These are phyloP conservation scores for Cyclocybe cylindracea DNA, from an alignment of 768 basidiomycete genomes.

Conservation along the genomic window DNA sequence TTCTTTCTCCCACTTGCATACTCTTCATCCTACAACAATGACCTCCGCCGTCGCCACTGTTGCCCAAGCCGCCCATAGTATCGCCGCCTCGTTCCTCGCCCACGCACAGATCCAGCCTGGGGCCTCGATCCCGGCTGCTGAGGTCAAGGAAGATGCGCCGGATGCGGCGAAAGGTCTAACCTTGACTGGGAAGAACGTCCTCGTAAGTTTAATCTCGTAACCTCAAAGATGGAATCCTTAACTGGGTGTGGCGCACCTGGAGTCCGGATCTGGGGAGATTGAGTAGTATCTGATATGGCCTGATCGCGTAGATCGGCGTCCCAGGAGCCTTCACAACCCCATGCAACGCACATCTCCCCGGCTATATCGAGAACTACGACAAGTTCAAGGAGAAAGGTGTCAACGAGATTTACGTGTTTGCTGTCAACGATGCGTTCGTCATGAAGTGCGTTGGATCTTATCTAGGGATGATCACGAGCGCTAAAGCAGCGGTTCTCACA, in stretches of 20 bases:
- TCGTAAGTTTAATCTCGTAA: slow-evolving; percentile 45
- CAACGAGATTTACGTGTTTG: slow-evolving; percentile 67
- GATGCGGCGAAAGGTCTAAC: slow-evolving; percentile 41
- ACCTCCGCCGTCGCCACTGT: slow-evolving; percentile 46
- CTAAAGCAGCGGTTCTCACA: not conserved
- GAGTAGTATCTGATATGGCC: not conserved
- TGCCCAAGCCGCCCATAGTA: slow-evolving; percentile 54
- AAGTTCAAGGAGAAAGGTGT: slow-evolving; percentile 79
- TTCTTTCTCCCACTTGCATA: not conserved
- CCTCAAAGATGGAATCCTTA: too few species aligned
- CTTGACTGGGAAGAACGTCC: slow-evolving; percentile 61
- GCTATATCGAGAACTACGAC: slow-evolving; percentile 65
- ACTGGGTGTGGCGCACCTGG: not conserved
- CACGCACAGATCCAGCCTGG: slow-evolving; percentile 51
- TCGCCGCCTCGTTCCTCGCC: slow-evolving; percentile 50
- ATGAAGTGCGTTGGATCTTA: slow-evolving; percentile 41
- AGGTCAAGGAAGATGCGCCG: slow-evolving; percentile 62
- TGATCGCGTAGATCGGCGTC: slow-evolving; percentile 56
- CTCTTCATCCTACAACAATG: too few species aligned
- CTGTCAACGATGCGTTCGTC: slow-evolving; percentile 82
- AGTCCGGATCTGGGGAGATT: not conserved
- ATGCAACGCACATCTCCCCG: slow-evolving; percentile 64
- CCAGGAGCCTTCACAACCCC: slow-evolving; percentile 79
- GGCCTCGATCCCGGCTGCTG: slow-evolving; percentile 45
- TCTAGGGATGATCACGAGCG: too few species aligned